These are phyloP conservation scores for Fusarium sp. DNA, from an alignment of 2,329 filamentous ascomycete species.

Conservation along the genomic window DNA sequence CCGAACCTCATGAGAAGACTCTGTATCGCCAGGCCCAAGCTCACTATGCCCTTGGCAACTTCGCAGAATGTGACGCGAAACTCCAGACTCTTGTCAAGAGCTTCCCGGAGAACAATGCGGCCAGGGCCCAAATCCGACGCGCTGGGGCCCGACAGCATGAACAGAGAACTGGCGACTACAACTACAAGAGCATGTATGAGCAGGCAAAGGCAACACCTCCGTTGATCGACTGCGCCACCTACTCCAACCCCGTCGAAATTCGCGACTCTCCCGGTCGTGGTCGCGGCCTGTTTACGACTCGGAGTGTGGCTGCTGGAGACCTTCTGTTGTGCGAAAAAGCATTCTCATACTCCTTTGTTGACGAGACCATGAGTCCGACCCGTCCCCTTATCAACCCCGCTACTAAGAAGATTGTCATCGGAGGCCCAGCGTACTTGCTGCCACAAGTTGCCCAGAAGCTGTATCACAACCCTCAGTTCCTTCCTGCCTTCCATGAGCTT, in stretches of 20 bases:
- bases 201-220: background rate
- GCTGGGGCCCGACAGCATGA: fast-evolving
- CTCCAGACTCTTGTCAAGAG: background rate
- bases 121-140: background rate
- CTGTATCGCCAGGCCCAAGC: constrained; percentile 59
- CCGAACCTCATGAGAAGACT: constrained; percentile 52
- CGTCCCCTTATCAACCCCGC: background rate
- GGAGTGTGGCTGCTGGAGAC: background rate
- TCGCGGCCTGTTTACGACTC: background rate
- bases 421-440: background rate
- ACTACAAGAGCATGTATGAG: background rate
- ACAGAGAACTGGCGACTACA: background rate
- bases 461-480: background rate
- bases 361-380: background rate
- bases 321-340: fast-evolving
- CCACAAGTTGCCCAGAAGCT: background rate
- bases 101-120: background rate
- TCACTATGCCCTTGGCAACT: constrained; percentile 56
- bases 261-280: background rate
- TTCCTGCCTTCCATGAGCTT: background rate
- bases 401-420: background rate
- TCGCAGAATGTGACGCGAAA: constrained; percentile 42
- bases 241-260: background rate
- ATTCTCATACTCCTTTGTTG: background rate
- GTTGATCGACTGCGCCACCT: background rate